phyloP scores from a whole-genome alignment of 2,329 filamentous ascomycete genomes.

The Pseudogymnoascus sp. region DNA sequence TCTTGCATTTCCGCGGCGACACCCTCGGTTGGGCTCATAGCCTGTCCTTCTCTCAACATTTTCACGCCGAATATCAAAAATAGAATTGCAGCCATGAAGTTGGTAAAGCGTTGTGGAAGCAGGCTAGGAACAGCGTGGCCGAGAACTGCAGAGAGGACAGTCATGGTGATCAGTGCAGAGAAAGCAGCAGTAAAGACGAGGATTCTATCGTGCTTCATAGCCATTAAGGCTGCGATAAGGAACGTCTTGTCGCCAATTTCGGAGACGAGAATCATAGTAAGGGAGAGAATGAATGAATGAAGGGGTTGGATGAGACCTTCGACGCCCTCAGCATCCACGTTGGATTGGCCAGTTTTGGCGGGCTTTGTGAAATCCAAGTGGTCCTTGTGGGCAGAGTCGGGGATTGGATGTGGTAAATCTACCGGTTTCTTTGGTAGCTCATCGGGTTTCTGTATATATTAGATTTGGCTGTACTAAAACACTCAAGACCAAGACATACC shows the following conservation, averaged over 20 bases:
- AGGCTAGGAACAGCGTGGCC: conserved; percentile 87
- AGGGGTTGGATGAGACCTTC: conserved; percentile 65
- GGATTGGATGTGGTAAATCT: conserved; percentile 63
- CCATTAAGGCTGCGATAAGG: conserved; percentile 93
- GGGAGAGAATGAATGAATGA: conserved; percentile 84
- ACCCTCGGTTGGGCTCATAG: conserved; percentile 82
- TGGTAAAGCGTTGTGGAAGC: conserved; percentile 84
- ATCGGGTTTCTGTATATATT: conserved; percentile 58
- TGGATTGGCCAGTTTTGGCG: conserved; percentile 27
- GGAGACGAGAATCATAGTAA: conserved; percentile 96
- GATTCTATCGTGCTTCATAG: conserved; percentile 92
- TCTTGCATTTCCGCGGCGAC: conserved; percentile 97
- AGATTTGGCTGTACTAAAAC: conserved; percentile 14
- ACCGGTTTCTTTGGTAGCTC: conserved; percentile 73
- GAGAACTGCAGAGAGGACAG: conserved; percentile 81
- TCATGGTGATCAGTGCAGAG: conserved; percentile 86
- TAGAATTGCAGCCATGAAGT: conserved; percentile 72
- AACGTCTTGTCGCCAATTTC: conserved; percentile 99
- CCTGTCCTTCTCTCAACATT: conserved; percentile 76
- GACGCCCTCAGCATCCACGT: conserved; percentile 37
- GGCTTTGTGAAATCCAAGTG: conserved; percentile 47
- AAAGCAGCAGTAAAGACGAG: conserved; percentile 96
- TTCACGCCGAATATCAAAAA: conserved; percentile 87
- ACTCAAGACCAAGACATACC: conserved; percentile 35
- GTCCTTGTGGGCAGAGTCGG: conserved; percentile 56